Base-by-base conservation (phyloP, 495 filamentous ascomycete species). In the Penicillium antarcticum region DNA sequence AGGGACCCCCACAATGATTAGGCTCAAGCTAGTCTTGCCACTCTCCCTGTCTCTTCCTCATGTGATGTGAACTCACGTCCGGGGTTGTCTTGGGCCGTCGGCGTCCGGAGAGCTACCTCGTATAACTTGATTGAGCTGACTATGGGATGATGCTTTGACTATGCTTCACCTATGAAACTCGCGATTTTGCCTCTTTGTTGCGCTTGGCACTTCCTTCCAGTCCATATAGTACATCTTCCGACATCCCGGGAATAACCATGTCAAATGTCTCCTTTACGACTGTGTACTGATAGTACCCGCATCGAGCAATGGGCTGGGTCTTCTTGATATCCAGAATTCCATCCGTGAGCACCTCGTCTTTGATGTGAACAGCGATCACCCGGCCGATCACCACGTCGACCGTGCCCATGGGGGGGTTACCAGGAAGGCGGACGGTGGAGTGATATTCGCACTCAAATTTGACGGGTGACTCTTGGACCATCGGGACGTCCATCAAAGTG, bases 381-480 rank as follows among this genome's bases (percentile, higher is more conserved):
- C 61, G 55, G n/a, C 77, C 79, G 59, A 85, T 80, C 6, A 84
- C 71, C 4, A 82, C 60, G 53, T 83, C 78, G 14, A 75, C 75
- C 1, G 64, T 70, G 1, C 79, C 80, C 70, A 82, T 74, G 0
- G 74, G 76, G 34, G 79, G 69, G 50, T 76, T 76, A 2, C 78
- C 80, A 0, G 79, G 78, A 19, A 83, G 45, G 4, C 78, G 62
- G 0, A 83, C 21, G 6, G 77, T 83, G 3, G 70, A 64, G 51
- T 80, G 72, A 58, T 80, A 77, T 40, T 63, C 65, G 48, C 81
- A 83, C 59, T 84, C 80, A 45, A 83, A 83, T 46, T 76, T 74
- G 16, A 82, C 73, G 0, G 79, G 81, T 6, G 71, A 77, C 31
- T 70, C 67, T 35, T 65, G 60, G 23, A 82, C 80, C 75, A 80